phyloP scores from a whole-genome alignment of 306 rosid genomes.

The Casuarina cunninghamiana region DNA sequence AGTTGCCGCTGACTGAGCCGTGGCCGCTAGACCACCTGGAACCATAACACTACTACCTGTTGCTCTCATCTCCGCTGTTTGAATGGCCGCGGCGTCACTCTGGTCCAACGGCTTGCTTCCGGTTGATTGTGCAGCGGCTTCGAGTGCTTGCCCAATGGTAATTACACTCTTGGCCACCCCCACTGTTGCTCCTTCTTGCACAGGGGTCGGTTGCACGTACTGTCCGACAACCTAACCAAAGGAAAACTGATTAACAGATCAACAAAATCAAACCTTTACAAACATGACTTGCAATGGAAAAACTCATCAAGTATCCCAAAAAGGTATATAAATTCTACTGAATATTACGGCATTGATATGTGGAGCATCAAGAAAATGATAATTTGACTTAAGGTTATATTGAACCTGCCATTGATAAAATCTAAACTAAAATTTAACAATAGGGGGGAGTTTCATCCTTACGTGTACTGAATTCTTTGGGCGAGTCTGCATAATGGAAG shows the following conservation, averaged over 20 bases:
- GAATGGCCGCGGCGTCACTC: constrained; percentile 65
- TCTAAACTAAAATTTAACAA: no score
- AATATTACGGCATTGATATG: no score
- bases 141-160: constrained; percentile 76
- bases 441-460: no score
- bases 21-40: constrained; percentile 56
- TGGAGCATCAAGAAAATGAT: no score
- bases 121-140: constrained; percentile 49
- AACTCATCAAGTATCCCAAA: no score
- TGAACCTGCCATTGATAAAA: neutral
- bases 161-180: constrained; percentile 30
- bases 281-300: no score
- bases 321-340: no score
- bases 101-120: constrained; percentile 60
- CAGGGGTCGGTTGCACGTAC: constrained; percentile 38
- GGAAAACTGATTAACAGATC: neutral
- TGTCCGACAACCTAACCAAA: constrained; percentile 60
- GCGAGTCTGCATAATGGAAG: no score
- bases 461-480: no score
- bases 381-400: no score
- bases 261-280: no score
- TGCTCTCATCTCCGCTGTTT: constrained; percentile 70
- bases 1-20: constrained; percentile 60
- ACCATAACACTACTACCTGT: constrained; percentile 44
- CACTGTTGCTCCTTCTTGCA: neutral